Evolutionary conservation across 805 yeast species (phyloP).

Genomic region (Suhomyces sp.): DNA sequence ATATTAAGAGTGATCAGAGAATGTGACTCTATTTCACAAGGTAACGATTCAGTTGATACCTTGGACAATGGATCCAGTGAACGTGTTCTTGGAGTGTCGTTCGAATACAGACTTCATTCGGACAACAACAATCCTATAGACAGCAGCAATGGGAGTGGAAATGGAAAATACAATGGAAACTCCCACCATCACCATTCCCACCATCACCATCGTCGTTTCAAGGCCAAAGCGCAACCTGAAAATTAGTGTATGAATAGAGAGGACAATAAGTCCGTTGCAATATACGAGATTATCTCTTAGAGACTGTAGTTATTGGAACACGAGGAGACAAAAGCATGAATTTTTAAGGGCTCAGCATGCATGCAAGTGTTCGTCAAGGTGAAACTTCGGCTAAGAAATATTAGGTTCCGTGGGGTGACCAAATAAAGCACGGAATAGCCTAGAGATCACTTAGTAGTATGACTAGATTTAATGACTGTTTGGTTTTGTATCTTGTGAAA

Average conservation of each 20-base stretch:
- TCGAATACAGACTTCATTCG: slow-evolving; percentile 48
- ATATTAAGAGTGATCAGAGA: slow-evolving; percentile 47
- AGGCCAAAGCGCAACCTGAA: slow-evolving; percentile 3
- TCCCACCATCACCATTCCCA: slow-evolving; percentile 6
- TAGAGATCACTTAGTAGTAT: too few relatives aligned
- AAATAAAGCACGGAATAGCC: too few relatives aligned
- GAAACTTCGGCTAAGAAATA: too few relatives aligned
- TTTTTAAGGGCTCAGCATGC: too few relatives aligned
- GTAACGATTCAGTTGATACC: slow-evolving; percentile 32
- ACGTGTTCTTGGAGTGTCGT: slow-evolving; percentile 45
- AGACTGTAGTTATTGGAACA: background rate
- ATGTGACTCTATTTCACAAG: slow-evolving; percentile 44
- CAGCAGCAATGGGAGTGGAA: slow-evolving; percentile 3
- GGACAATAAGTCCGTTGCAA: too few relatives aligned
- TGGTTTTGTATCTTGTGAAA: too few relatives aligned
- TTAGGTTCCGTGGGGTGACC: too few relatives aligned
- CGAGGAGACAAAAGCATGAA: too few relatives aligned
- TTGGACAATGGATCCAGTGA: slow-evolving; percentile 37
- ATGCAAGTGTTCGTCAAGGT: too few relatives aligned
- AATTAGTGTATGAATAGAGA: background rate
- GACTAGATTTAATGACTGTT: too few relatives aligned
- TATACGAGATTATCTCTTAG: too few relatives aligned
- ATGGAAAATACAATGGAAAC: slow-evolving; percentile 6
- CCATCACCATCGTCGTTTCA: slow-evolving; percentile 7
- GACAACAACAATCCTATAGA: slow-evolving; percentile 26